Evolutionary conservation across 148 eudicot species (phyloP), one percentile per base, ranked within the genome.

Genomic region (Persicaria tinctoria): DNA sequence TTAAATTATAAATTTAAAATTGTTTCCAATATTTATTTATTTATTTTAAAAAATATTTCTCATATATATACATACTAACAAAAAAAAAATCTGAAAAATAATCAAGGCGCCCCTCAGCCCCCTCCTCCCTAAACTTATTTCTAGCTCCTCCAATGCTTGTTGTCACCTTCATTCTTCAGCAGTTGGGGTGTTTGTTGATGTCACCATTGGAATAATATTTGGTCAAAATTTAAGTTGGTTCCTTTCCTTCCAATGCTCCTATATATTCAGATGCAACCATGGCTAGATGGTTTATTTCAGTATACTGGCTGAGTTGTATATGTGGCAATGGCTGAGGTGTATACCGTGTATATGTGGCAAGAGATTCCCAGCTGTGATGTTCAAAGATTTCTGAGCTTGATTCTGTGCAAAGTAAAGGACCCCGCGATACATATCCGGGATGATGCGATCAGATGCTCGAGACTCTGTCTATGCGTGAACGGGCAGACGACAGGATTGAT

Each of bases 391-490:
- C 82, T 95, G 79, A 95, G 99, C 83, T 86, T 95, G 18, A 95
- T 95, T 76, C 89, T 95, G 48, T 95, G 92, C 89, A 95, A 95
- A 79, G 99, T 95, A 75, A 97, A 92, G 54, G 99, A 95, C 80
- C 99, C 97, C 56, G 87, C 99, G 5, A 87, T 97, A 79, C 99
- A 95, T 85, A 92, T 95, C 73, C 99, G 99, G 54, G 99, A 95
- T 80, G 99, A 95, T 85, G 99, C 99, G 70, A 94, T 80, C 99
- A 95, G 78, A 95, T 95, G 99, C 97, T 95, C 20, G 99, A 95
- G 87, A 95, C 99, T 6, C 92, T 95, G 59, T 95, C 99, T 51
- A 84, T 89, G 17, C 97, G 99, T 79, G 93, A 90, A 74, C 92
- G 99, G 99, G 96, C 99, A 23, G 99, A 87, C 75, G 99, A 92